A percentile compares a stretch with the other conserved stretches of the same genome.
These are phyloP conservation scores for Cyberlindnera maritima DNA, from an alignment of 805 yeast species.

Conservation along the genomic window DNA sequence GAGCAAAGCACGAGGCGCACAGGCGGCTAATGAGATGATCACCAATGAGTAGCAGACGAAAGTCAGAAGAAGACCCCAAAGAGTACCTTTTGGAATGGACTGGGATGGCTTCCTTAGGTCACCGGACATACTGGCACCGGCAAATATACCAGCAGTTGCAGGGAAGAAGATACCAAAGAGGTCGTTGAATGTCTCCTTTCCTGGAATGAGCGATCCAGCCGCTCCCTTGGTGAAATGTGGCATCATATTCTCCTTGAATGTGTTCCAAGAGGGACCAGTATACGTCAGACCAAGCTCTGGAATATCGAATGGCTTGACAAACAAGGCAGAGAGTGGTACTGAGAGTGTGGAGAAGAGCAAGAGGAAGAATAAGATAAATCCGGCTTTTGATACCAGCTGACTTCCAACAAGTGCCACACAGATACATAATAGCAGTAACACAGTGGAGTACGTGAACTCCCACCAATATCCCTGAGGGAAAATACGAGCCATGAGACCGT, in stretches of 20 bases:
- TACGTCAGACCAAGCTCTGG: constrained; percentile 51
- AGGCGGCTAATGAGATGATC: constrained; percentile 72
- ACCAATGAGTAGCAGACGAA: constrained; percentile 77
- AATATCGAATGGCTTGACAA: constrained; percentile 59
- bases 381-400: constrained; percentile 76
- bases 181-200: constrained; percentile 74
- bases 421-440: constrained; percentile 67
- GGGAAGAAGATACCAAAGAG: constrained; percentile 96
- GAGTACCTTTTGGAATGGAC: constrained; percentile 91
- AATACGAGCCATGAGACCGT: constrained; percentile 53
- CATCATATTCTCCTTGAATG: constrained; percentile 60
- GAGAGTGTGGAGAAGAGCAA: constrained; percentile 72
- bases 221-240: constrained; percentile 89
- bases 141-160: constrained; percentile 97
- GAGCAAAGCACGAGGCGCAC: constrained; percentile 78
- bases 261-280: constrained; percentile 72
- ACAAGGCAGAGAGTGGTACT: constrained; percentile 72
- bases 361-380: constrained; percentile 66
- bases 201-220: constrained; percentile 72
- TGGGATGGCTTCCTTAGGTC: constrained; percentile 82
- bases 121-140: constrained; percentile 99
- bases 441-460: constrained; percentile 69
- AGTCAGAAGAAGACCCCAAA: constrained; percentile 77
- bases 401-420: constrained; percentile 79
- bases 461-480: constrained; percentile 72